These are phyloP conservation scores for Fusarium sp. DNA, from an alignment of 2,329 filamentous ascomycete genomes.

Conservation along the genomic window DNA sequence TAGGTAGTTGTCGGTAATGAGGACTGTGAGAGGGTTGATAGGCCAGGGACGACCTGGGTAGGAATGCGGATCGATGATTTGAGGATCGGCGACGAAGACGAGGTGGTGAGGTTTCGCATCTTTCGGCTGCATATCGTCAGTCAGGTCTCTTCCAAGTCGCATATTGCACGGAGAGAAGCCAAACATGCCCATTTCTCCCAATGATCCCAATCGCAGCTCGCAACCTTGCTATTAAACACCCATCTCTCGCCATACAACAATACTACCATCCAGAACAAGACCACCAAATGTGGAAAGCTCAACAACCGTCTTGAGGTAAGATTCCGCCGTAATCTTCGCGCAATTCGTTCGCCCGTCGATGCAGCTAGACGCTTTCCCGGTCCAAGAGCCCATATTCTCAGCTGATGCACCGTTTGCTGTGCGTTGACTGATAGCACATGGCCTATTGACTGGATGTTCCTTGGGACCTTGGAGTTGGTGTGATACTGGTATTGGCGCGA, in stretches of 20 bases:
- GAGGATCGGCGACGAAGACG: constrained; percentile 87
- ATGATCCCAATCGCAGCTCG: constrained; percentile 80
- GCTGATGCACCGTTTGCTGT: constrained; percentile 45
- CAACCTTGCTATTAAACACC: constrained; percentile 77
- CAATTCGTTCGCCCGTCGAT: constrained; percentile 45
- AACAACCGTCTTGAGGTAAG: constrained; percentile 64
- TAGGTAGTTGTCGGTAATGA: constrained; percentile 89
- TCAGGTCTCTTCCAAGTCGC: not conserved
- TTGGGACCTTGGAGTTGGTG: constrained; percentile 27
- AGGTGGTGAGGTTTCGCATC: constrained; percentile 85
- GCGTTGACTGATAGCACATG: constrained; percentile 39
- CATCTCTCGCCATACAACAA: constrained; percentile 88
- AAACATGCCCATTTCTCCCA: constrained; percentile 92
- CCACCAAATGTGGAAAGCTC: constrained; percentile 75
- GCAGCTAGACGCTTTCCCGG: constrained; percentile 54
- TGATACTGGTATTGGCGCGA: constrained; percentile 40
- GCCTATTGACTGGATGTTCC: constrained; percentile 37
- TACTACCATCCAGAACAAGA: constrained; percentile 79
- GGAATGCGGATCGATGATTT: constrained; percentile 94
- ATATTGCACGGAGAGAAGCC: too few relatives aligned
- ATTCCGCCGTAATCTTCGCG: constrained; percentile 54
- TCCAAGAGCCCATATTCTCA: constrained; percentile 58
- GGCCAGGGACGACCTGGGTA: constrained; percentile 83
- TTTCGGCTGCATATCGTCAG: constrained; percentile 68
- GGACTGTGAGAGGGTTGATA: constrained; percentile 63